Percentiles rank a stretch among this genome's conserved stretches.
These are phyloP conservation scores for Tylopilus sp. DNA, from an alignment of 768 basidiomycete genomes.

Conservation along the genomic window DNA sequence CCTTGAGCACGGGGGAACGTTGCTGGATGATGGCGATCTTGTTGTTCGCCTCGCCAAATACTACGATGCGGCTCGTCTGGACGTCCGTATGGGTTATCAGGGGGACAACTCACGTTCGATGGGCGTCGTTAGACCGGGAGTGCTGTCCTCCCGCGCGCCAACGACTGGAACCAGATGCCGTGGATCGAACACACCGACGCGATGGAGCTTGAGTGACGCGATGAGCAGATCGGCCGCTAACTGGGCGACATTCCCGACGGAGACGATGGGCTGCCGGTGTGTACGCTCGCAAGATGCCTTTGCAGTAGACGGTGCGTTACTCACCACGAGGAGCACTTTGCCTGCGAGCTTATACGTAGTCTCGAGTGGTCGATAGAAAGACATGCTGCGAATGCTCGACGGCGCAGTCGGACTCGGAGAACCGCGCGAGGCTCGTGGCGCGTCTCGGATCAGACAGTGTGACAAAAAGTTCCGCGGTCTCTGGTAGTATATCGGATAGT, in stretches of 20 bases:
- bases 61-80: constrained; percentile 34
- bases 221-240: constrained; percentile 74
- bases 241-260: constrained; percentile 79
- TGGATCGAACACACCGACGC: constrained; percentile 63
- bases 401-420: too few species aligned
- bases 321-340: constrained; percentile 29
- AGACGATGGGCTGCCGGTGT: constrained; percentile 59
- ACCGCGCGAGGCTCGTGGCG: too few species aligned
- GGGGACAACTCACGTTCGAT: constrained; percentile 59
- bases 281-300: constrained; percentile 7
- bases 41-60: constrained; percentile 54
- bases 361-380: constrained; percentile 30
- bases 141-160: constrained; percentile 63
- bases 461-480: too few species aligned
- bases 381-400: constrained; percentile 8
- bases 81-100: neutral
- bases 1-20: constrained; percentile 76
- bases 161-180: constrained; percentile 65
- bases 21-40: constrained; percentile 70
- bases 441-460: too few species aligned
- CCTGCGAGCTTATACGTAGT: constrained; percentile 26
- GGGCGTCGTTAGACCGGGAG: constrained; percentile 64
- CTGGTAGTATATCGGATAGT: constrained; percentile 50
- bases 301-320: neutral
- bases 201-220: constrained; percentile 54